Percentiles rank a stretch among this genome's conserved stretches.
Evolutionary conservation across 352 stramenopile species (phyloP).

Genomic region (Phytophthora crassamura): DNA sequence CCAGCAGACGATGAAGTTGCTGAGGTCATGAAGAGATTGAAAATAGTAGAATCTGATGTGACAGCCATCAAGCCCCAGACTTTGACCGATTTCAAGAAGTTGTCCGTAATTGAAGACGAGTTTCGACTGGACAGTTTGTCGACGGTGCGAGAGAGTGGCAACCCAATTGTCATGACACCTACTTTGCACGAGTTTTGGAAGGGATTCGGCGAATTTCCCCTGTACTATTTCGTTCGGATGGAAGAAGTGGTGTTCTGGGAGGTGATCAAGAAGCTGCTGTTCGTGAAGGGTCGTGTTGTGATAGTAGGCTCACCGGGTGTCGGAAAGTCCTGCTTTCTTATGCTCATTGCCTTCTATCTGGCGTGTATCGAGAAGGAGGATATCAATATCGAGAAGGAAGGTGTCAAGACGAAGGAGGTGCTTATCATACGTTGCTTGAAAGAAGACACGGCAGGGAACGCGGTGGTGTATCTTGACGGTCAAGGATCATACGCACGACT

Average conservation of each 20-base stretch:
- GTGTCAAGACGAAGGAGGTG: too few species aligned
- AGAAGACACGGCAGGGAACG: slow-evolving; percentile 1
- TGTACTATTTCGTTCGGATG: slow-evolving; percentile 17
- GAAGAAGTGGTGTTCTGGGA: slow-evolving; percentile 25
- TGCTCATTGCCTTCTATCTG: slow-evolving; percentile 28
- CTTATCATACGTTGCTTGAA: slow-evolving; percentile 34
- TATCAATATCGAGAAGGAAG: too few species aligned
- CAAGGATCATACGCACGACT: slow-evolving; percentile 12
- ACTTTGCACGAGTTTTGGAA: slow-evolving; percentile 18
- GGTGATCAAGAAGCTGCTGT: slow-evolving; percentile 14
- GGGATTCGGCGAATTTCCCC: slow-evolving; percentile 11
- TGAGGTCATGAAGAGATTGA: background rate
- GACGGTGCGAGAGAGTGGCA: background rate
- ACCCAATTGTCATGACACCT: slow-evolving; percentile 7
- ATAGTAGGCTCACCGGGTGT: slow-evolving; percentile 30
- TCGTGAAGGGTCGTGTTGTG: slow-evolving; percentile 13
- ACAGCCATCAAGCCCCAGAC: background rate
- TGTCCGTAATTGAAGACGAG: slow-evolving; percentile 3
- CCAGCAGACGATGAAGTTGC: background rate
- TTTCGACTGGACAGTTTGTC: slow-evolving; percentile 4
- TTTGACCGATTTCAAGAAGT: background rate
- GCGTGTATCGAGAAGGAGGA: slow-evolving; percentile 21
- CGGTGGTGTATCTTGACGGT: slow-evolving; percentile 25
- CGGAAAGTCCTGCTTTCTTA: slow-evolving; percentile 35
- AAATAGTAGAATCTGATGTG: background rate